Base-by-base conservation (phyloP, 108 stramenopile genomes). In the Mediolabrus comicus region DNA sequence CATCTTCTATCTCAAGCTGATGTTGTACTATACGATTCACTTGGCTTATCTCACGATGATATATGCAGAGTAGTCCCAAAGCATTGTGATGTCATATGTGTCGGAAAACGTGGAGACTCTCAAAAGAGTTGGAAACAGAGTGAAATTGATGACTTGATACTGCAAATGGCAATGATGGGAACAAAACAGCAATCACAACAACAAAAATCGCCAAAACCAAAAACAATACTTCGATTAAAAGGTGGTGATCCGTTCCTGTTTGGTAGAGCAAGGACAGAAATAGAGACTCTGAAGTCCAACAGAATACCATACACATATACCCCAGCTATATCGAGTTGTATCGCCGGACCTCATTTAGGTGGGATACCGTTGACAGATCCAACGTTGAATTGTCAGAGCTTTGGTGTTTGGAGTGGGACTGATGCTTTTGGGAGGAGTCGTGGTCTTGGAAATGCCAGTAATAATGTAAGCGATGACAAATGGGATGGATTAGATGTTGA, bases 341-440 rank as follows among this genome's bases (percentile, higher is more conserved):
- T 78, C 9, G 77, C 77, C 26, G 77, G 77, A 35, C 77, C 77
- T 4, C 77, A 78, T 62, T 55, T 74, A 22, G 77, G 72, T 24
- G 77, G 77, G 1, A 78, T 78, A 12, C 77, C 77, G 10, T 32
- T 78, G 32, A 78, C 77, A 14, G 77, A 78, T 67, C 25, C 77
- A 12, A 26, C 26, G 35, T 62, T 78, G 35, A 35, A 58, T 39
- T 73, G 72, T 34, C 77, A 78, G 28, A 78, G 77, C 35, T 78
- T 78, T 66, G 72, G 72, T 25, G 77, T 78, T 53, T 78, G 65
- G 65, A 78, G 72, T 55, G 77, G 77, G 4, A 78, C 77, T 12
- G 72, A 78, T 61, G 72, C 65, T 6, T 68, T 74, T 38, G 77
- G 77, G 8, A 53, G 28, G 25, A 62, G 72, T 53, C 28, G 46